Evolutionary conservation across 495 filamentous ascomycete genomes (phyloP), one percentile per base, ranked within the genome.

Genomic region (Penicillium daleae): DNA sequence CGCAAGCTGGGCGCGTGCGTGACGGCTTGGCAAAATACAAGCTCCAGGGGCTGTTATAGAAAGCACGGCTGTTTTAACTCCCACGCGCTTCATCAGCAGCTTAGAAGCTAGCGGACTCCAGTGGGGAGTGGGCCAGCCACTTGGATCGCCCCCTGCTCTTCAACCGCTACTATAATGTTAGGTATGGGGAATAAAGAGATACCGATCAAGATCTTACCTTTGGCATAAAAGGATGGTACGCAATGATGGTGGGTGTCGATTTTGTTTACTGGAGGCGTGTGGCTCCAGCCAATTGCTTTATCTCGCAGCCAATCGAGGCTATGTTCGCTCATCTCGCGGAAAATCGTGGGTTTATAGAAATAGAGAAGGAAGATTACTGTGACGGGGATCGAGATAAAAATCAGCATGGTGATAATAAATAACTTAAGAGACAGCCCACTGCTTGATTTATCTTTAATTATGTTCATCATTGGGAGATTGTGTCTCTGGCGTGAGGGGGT

Each of bases 171-270:
- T 4, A 26, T 40, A 54, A 31, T 27, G 42, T 32, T 27, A 26
- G 44, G 33, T 51, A 6, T 31, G 22, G 24, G 27, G 8, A 6
- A 29, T 0, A 0, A 29, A 51, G 44, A 37, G 17, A 22, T 7
- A 13, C 6, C 40, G 9, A 9, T 48, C 19, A 9, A 2, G 9
- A 59, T 42, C 65, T 55, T 55, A 79, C 79, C 76, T 61, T 76
- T 61, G 9, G 67, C 66, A 60, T 78, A 81, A 56, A 78, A 76
- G 2, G 71, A 57, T 6, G 78, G 75, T 3, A 80, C 72, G 59
- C 72, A 70, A 57, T 82, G 80, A 59, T 81, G 78, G 59, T 81
- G 80, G n/a, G 78, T 73, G 57, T 82, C 79, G 51, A 82, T 70
- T 56, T 74, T 76, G 40, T 67, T 67, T 3, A 67, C 48, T 17